phyloP scores from a whole-genome alignment of 2,329 filamentous ascomycete species.

The Penicillium glabrum region DNA sequence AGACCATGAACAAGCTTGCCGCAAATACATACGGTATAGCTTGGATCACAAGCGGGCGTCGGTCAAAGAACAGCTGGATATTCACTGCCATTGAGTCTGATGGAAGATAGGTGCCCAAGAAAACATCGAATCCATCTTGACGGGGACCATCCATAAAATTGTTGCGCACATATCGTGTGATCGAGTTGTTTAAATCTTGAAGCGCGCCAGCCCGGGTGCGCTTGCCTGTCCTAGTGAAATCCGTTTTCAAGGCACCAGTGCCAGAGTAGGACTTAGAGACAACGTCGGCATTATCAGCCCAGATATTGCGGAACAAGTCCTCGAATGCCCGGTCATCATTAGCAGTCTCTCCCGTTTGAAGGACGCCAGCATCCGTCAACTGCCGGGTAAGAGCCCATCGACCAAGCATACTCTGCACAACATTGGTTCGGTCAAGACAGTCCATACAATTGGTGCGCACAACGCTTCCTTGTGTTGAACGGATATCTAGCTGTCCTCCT shows the following conservation, averaged over 20 bases:
- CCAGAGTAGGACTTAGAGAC: conserved; percentile 92
- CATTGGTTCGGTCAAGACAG: conserved; percentile 94
- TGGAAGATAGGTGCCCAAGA: conserved; percentile 82
- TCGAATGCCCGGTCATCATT: conserved; percentile 81
- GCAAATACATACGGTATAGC: conserved; percentile 88
- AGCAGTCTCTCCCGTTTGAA: conserved; percentile 73
- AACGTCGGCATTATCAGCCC: conserved; percentile 97
- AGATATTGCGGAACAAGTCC: conserved; percentile 90
- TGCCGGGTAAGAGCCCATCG: conserved; percentile 86
- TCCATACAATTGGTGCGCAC: conserved; percentile 99
- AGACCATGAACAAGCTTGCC: conserved; percentile 79
- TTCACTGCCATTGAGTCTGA: conserved; percentile 69
- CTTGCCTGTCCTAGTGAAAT: conserved; percentile 90
- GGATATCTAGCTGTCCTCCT: conserved; percentile 73
- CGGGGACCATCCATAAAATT: conserved; percentile 93
- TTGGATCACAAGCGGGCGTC: conserved; percentile 82
- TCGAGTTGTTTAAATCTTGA: conserved; percentile 82
- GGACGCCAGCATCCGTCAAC: conserved; percentile 78
- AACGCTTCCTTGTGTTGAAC: conserved; percentile 80
- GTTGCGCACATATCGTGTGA: conserved; percentile 87
- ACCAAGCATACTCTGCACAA: conserved; percentile 95
- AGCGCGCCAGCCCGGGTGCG: conserved; percentile 82
- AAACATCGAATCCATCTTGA: conserved; percentile 94
- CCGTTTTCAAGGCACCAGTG: conserved; percentile 95
- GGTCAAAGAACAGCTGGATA: conserved; percentile 76